phyloP scores from a whole-genome alignment of 495 filamentous ascomycete species.

The Tuber borchii region DNA sequence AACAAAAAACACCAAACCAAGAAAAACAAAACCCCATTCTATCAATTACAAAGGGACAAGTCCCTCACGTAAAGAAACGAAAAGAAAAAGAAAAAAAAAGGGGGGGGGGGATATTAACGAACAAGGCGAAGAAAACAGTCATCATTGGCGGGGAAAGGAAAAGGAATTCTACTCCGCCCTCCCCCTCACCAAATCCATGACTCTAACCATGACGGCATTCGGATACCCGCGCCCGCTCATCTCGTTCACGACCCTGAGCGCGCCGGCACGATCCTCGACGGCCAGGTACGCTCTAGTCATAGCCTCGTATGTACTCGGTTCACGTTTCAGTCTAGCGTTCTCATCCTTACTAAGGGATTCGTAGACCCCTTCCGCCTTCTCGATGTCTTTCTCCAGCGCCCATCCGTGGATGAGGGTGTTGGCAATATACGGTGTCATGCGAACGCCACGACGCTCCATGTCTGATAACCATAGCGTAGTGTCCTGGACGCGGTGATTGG shows the following conservation, averaged over 20 bases:
- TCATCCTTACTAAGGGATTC: conserved; percentile 50
- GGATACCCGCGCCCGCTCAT: conserved; percentile 89
- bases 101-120: neutral
- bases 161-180: conserved; percentile 7
- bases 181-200: conserved; percentile 77
- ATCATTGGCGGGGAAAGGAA: conserved; percentile 11
- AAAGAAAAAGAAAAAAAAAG: neutral
- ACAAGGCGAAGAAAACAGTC: conserved; percentile 13
- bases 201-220: conserved; percentile 80
- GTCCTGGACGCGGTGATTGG: conserved; percentile 75
- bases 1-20: neutral
- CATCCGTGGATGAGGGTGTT: conserved; percentile 99
- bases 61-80: neutral
- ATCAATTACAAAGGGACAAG: neutral
- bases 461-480: conserved; percentile 65
- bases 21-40: neutral
- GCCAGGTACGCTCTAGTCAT: conserved; percentile 92
- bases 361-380: conserved; percentile 72
- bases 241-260: conserved; percentile 73
- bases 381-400: conserved; percentile 75
- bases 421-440: conserved; percentile 94
- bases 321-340: conserved; percentile 57
- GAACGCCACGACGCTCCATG: conserved; percentile 65
- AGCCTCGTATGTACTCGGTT: conserved; percentile 98
- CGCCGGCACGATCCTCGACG: conserved; percentile 67